These are phyloP conservation scores for Rhodotorula graminis DNA, from an alignment of 768 basidiomycete genomes.

Conservation along the genomic window DNA sequence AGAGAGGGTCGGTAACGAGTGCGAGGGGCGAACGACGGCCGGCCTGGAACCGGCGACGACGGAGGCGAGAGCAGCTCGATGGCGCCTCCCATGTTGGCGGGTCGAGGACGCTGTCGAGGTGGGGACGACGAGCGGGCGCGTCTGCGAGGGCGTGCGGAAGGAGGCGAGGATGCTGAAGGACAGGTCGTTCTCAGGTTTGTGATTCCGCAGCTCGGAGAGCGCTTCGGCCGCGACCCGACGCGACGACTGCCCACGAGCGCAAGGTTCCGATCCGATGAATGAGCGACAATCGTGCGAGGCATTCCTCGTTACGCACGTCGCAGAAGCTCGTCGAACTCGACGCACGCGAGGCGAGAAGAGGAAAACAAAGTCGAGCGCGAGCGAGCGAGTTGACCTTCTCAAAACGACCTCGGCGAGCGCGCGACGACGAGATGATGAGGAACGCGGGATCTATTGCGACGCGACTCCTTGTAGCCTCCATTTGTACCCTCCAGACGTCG, in stretches of 20 bases:
- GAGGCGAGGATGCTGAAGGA: not conserved
- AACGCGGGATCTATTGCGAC: not conserved
- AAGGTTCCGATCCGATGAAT: too few species aligned
- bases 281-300: too few species aligned
- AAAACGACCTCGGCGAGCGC: not conserved
- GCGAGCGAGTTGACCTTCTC: too few species aligned
- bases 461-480: slow-evolving; percentile 23
- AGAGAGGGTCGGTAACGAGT: not conserved
- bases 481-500: slow-evolving; percentile 9
- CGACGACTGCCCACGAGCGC: too few species aligned
- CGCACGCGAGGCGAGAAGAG: too few species aligned
- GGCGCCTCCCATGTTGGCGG: not conserved
- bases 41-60: not conserved
- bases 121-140: too few species aligned
- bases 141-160: not conserved
- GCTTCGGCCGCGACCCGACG: too few species aligned
- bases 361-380: not conserved
- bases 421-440: not conserved
- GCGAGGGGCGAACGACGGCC: not conserved
- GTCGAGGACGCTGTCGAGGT: too few species aligned
- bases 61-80: not conserved
- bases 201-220: too few species aligned
- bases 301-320: too few species aligned
- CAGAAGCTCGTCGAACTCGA: too few species aligned
- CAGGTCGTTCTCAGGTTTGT: too few species aligned